Conservation (phyloP, 1,284 basidiomycete genomes). For the Pyrrhoderma lamaoense region DNA sequence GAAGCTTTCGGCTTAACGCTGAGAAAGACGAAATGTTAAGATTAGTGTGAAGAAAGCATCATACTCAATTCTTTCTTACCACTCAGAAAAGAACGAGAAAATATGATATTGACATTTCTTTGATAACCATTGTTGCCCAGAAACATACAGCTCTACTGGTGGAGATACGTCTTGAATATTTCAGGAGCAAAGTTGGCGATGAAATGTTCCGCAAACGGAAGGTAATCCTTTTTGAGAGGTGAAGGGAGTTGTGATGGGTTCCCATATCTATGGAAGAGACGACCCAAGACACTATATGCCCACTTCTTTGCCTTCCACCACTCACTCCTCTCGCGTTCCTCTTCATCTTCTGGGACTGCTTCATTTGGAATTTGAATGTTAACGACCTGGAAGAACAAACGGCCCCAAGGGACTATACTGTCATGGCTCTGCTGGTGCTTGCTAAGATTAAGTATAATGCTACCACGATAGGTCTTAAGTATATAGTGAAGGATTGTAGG, state of each 20-base stretch:
- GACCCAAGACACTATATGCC: constrained; percentile 70
- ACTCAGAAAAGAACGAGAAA: constrained; percentile 78
- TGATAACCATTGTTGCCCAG: constrained; percentile 68
- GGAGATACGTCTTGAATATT: constrained; percentile 73
- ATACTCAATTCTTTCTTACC: constrained; percentile 35
- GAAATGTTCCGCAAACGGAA: constrained; percentile 70
- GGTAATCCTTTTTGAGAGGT: constrained; percentile 62
- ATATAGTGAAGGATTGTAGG: constrained; percentile 76
- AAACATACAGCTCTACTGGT: constrained; percentile 69
- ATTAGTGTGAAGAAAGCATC: constrained; percentile 22
- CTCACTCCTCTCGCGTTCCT: constrained; percentile 67
- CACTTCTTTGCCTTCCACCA: constrained; percentile 92
- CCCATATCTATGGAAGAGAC: constrained; percentile 74
- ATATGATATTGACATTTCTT: constrained; percentile 77
- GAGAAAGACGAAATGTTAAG: neutral
- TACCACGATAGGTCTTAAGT: constrained; percentile 76
- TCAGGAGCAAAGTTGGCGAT: constrained; percentile 74
- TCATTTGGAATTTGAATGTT: constrained; percentile 60
- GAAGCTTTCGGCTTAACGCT: constrained; percentile 87
- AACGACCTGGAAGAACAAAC: constrained; percentile 71
- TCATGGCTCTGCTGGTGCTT: constrained; percentile 66
- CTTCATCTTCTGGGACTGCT: constrained; percentile 60
- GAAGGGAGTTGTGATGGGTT: constrained; percentile 79
- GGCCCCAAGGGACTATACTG: constrained; percentile 78
- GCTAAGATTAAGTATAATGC: constrained; percentile 65